Percentiles rank a stretch among this genome's conserved stretches.
Evolutionary conservation across 495 filamentous ascomycete genomes (phyloP).

Genomic region (Penicillium psychrofluorescens): DNA sequence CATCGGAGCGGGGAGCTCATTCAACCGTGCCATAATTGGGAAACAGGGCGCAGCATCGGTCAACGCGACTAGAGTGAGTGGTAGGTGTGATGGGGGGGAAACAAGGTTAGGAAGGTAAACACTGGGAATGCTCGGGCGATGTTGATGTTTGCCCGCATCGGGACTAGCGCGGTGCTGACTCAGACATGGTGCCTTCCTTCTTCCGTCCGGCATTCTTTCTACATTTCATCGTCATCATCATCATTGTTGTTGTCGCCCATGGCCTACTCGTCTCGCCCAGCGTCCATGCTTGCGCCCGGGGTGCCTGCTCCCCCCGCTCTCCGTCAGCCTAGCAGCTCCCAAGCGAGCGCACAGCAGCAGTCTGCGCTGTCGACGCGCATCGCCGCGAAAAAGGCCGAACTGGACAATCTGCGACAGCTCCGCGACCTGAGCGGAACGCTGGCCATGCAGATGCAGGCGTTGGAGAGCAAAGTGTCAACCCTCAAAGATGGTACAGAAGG

Average conservation of each 20-base stretch:
- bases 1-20: constrained; percentile 61
- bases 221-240: background rate
- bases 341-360: constrained; percentile 48
- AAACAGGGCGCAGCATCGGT: background rate
- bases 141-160: constrained; percentile 35
- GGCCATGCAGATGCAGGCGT: constrained; percentile 81
- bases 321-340: constrained; percentile 28
- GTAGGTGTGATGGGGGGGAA: background rate
- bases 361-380: constrained; percentile 80
- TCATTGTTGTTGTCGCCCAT: constrained; percentile 22
- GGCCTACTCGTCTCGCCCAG: constrained; percentile 49
- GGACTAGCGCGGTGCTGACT: constrained; percentile 22
- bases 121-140: constrained; percentile 12
- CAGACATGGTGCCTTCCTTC: background rate
- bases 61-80: background rate
- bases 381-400: constrained; percentile 86
- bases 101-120: constrained; percentile 10
- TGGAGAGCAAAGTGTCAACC: constrained; percentile 82
- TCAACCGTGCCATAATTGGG: constrained; percentile 76
- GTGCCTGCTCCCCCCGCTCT: constrained; percentile 16
- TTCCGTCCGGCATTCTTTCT: background rate
- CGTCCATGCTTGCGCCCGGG: constrained; percentile 23
- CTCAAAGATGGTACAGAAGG: constrained; percentile 92
- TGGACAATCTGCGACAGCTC: constrained; percentile 81
- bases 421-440: constrained; percentile 82